Evolutionary conservation across 768 basidiomycete genomes (phyloP), one percentile per base, ranked within the genome.

Genomic region (Podaxis sp.): DNA sequence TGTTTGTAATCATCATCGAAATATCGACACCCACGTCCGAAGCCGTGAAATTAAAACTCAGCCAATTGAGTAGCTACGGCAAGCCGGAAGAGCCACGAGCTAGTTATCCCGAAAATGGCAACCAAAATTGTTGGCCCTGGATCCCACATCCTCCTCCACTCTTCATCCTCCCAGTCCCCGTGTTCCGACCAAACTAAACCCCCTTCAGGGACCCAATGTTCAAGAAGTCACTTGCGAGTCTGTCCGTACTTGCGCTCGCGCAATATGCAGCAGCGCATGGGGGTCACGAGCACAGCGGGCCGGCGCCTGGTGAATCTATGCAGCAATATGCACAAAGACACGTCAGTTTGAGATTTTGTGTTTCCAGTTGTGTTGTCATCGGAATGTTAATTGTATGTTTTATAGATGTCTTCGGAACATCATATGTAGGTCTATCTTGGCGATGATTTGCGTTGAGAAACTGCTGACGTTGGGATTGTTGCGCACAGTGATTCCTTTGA

Each of bases 291-390:
- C 74, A 82, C 63, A 73, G 75, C 54, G 82, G 82, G 0, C 82
- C 80, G 29, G 72, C 75, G 27, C 69, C 72, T 46, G 84, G 82
- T 2, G 89, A 90, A 74, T 85, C 85, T n/a, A 80, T 89, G 25
- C 82, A 89, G 64, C 84, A 91, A 64, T 98, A 98, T 77, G 94
- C 94, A 55, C 80, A 89, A 72, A 81, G 90, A 80, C 96, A 98
- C 80, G 94, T 96, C 86, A 69, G 93, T 85, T 29, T 38, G 7
- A 63, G 25, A 40, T 47, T 17, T 33, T 38, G 15, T 40, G 15
- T 33, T n/a, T 41, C 55, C 51, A 17, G 19, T 55, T 65, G 13
- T 57, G 27, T 36, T 46, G 46, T n/a, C 41, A 17, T 33, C 47
- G n/a, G 19, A 4, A 50, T 55, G 41, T 55, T 70, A 36, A 65